Conservation (phyloP, 306 rosid genomes). For the Casuarina glauca region DNA sequence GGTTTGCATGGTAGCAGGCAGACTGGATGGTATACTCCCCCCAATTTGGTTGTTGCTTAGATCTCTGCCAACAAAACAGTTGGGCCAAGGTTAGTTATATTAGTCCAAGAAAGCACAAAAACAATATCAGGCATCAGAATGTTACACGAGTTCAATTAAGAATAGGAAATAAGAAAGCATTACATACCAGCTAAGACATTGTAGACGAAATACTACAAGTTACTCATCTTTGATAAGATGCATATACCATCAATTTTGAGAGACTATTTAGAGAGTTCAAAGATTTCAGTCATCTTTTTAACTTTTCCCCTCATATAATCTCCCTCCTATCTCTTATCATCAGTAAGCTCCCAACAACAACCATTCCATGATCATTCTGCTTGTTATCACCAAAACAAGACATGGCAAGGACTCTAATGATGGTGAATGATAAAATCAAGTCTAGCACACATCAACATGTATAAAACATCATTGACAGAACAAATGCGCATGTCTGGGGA, state of each 20-base stretch:
- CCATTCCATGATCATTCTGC: not conserved
- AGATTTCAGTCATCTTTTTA: not conserved
- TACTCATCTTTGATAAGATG: not conserved
- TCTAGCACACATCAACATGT: not conserved
- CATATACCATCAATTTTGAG: not conserved
- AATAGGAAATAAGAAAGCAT: not conserved
- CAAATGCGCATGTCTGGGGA: conserved; percentile 7
- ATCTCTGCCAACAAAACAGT: conserved; percentile 53
- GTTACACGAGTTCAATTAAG: not conserved
- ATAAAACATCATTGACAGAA: not conserved
- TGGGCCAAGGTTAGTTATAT: conserved; percentile 24
- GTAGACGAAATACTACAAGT: not conserved
- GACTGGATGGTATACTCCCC: conserved; percentile 77
- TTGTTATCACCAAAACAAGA: not conserved
- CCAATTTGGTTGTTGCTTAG: conserved; percentile 90
- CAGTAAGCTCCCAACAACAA: not conserved
- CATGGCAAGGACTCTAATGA: not conserved
- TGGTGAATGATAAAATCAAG: not conserved
- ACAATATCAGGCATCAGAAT: not conserved
- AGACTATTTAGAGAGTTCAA: not conserved
- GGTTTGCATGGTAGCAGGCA: conserved; percentile 72
- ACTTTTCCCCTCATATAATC: not conserved
- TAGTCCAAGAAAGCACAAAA: conserved; percentile 10
- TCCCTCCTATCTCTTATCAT: not conserved
- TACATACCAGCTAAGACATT: not conserved